Evolutionary conservation across 495 filamentous ascomycete genomes (phyloP), one percentile per base, ranked within the genome.

Genomic region (Entonaema liquescens): DNA sequence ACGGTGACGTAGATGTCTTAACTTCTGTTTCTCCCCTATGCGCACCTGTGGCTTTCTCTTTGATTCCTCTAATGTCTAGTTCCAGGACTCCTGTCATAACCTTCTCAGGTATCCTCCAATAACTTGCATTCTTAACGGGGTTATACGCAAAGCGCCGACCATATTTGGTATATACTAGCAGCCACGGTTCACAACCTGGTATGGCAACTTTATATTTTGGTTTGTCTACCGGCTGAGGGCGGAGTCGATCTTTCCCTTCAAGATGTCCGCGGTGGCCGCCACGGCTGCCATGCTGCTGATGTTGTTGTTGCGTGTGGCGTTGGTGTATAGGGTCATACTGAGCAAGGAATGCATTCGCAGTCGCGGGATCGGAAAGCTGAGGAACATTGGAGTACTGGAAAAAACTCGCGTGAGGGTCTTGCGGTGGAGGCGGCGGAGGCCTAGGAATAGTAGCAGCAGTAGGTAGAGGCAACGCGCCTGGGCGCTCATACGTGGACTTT

Each of bases 141-240:
- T 98, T 97, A 79, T 96, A 90, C 2, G 93, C 93, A 77, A 99
- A 99, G 56, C 93, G 84, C 57, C 96, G 86, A 19, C 92, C 92
- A 70, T 93, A 84, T 73, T 92, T 97, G 5, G 95, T 99, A 73
- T 92, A 92, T 28, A 99, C 93, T 3, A 99, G 83, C 7, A 97
- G 78, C 95, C 95, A 99, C n/a, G 93, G 92, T 52, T 89, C 89
- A 76, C 89, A 92, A 28, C 90, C 90, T 3, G 93, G 93, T 58
- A 99, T 93, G 21, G 83, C 68, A 67, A 92, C 85, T 77, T 92
- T 95, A 26, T 88, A 89, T 79, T 90, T 94, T 17, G 95, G 95
- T 65, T 92, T 86, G 79, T 99, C 95, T 60, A 82, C 80, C 6
- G 89, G 90, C 54, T 92, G 88, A 7, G 85, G 85, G 40, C 85